These are phyloP conservation scores for Pythium periplocum DNA, from an alignment of 352 stramenopile genomes.

Conservation along the genomic window DNA sequence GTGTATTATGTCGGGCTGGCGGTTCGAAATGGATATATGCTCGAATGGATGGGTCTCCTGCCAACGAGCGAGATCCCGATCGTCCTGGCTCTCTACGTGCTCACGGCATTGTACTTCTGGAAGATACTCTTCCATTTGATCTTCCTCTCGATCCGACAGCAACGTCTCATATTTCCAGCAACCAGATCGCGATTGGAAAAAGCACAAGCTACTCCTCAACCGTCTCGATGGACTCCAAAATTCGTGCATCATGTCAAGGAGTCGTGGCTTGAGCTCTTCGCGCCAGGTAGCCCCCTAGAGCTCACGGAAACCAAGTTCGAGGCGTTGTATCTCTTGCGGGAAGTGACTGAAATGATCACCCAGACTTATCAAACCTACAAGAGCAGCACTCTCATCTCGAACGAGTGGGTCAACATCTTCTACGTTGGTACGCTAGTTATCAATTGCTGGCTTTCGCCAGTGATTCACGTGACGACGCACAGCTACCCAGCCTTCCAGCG, in stretches of 20 bases:
- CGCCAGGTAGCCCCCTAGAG: not conserved
- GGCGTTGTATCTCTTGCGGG: slow-evolving; percentile 11
- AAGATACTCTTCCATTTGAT: not conserved
- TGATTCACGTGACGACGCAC: slow-evolving; percentile 7
- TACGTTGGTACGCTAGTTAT: slow-evolving; percentile 4
- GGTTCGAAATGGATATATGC: slow-evolving; percentile 7
- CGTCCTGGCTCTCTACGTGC: slow-evolving; percentile 5
- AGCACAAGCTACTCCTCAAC: not conserved
- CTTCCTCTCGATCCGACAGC: not conserved
- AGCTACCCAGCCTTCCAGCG: slow-evolving; percentile 6
- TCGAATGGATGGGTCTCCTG: slow-evolving; percentile 1
- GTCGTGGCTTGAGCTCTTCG: not conserved
- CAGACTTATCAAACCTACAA: slow-evolving; percentile 21
- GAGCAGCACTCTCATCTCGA: slow-evolving; percentile 9
- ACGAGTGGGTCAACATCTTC: slow-evolving; percentile 16
- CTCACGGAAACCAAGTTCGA: slow-evolving; percentile 10
- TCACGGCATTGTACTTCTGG: slow-evolving; percentile 2
- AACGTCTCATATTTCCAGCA: too few relatives aligned
- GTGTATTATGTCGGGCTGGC: slow-evolving; percentile 3
- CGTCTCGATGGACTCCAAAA: not conserved
- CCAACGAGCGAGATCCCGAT: slow-evolving; percentile 1
- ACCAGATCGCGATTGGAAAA: too few relatives aligned
- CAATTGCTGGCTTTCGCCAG: slow-evolving; percentile 20
- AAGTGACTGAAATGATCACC: slow-evolving; percentile 11
- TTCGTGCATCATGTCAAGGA: not conserved